These are phyloP conservation scores for Juglanconis oblonga DNA, from an alignment of 2,329 filamentous ascomycete species.

Conservation along the genomic window DNA sequence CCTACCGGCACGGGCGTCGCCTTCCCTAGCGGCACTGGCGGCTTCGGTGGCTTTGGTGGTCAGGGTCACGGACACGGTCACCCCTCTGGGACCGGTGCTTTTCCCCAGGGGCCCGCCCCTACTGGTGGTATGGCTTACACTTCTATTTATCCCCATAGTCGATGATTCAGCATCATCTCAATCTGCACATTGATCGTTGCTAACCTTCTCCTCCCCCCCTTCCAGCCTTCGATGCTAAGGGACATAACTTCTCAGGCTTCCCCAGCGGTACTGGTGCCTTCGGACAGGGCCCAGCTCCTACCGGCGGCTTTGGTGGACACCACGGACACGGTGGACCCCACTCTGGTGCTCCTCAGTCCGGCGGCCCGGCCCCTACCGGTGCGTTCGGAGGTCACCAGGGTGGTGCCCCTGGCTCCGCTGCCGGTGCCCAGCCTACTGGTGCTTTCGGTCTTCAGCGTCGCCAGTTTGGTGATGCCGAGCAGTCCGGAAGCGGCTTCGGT, in stretches of 20 bases:
- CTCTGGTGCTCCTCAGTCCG: not conserved
- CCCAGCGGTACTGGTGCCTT: not conserved
- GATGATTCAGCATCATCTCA: too few species aligned
- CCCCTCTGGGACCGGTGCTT: not conserved
- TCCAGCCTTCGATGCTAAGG: not conserved
- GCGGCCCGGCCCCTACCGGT: conserved; percentile 5
- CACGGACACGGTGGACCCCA: conserved; percentile 2
- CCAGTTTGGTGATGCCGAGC: not conserved
- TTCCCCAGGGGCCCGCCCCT: not conserved
- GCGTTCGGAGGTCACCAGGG: conserved; percentile 3
- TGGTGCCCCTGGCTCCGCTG: not conserved
- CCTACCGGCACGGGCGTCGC: not conserved
- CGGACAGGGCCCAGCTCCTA: not conserved
- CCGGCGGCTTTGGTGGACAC: conserved; percentile 4
- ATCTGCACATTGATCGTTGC: not conserved
- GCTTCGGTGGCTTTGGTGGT: conserved; percentile 1
- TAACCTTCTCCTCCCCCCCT: not conserved
- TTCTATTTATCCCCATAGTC: not conserved
- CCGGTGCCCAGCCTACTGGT: conserved; percentile 3
- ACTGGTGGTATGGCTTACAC: not conserved
- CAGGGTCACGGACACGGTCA: not conserved
- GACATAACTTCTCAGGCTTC: not conserved
- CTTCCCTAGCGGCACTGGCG: conserved; percentile 12
- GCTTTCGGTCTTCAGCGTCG: not conserved
- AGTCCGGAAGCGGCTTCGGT: not conserved